Evolutionary conservation across 345 rosid genomes (phyloP), one percentile per base, ranked within the genome.

Genomic region (Rhodamnia rubescens): DNA sequence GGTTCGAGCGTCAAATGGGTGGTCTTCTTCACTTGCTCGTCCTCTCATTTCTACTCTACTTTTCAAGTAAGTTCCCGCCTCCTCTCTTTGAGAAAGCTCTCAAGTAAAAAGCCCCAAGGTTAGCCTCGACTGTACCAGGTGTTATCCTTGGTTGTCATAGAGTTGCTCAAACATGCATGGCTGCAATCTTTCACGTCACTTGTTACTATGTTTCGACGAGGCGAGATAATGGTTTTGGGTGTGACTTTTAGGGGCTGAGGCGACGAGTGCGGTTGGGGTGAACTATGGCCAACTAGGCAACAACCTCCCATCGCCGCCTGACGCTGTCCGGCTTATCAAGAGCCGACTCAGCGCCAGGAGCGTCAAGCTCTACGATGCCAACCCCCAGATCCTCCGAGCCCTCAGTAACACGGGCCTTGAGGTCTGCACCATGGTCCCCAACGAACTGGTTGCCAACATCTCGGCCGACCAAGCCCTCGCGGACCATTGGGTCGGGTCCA

Each of bases 201-300:
- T 24, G 64, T 11, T 57, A 57, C 32, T 26, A 11, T 57, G 4
- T n/a, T 58, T 58, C 36, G 29, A 58, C 18, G 18, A 13, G 54
- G 54, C 27, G 44, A 36, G 44, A 5, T 16, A 61, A 49, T 61
- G 42, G 58, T 18, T 52, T 54, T 7, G 57, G 26, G 42, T n/a
- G 56, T 50, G 52, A 59, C 15, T 29, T 86, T 82, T 90, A 91
- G 94, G 86, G n/a, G 92, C 89, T 32, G 89, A 90, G 87, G 85
- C 90, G 88, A 90, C 97, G 6, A 89, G 85, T 85, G 87, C 90
- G 49, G 89, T 92, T 42, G 98, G 99, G 20, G n/a, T 96, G 8
- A 94, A 94, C 98, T 96, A 95, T 78, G 96, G 95, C 14, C 93
- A 92, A 85, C 91, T 93, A n/a, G 98, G 98, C 7, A 89, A 93